Base-by-base conservation (phyloP, 805 yeast genomes). In the Myxozyma sirexii region DNA sequence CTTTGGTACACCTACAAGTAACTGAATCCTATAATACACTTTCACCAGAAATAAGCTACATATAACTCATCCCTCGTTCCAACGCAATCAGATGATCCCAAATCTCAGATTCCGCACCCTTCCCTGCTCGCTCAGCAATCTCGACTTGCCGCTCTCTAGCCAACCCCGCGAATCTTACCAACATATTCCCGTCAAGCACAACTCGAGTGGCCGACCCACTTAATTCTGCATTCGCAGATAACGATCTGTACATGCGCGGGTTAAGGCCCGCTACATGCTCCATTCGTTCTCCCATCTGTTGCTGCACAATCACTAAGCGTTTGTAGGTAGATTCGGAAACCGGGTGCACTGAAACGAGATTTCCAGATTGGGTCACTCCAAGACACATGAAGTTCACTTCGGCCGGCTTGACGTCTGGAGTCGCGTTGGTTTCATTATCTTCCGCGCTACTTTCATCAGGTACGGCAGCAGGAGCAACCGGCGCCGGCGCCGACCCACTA, bases 291-390 rank as follows among this genome's bases (percentile, higher is more conserved):
- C 81, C 80, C 52, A 94, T 75, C 68, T 91, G 97, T 72, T 91
- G 96, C 70, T 92, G 97, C 21, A 93, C 76, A 37, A 90, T 85
- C 69, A 88, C 89, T 70, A 94, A 78, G 59, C 96, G 79, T 72
- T 97, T 81, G 74, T 90, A 94, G 12, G 84, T 79, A 2, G 83
- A 75, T 70, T 94, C 98, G 42, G 81, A 76, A 12, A 91, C 76
- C 0, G 98, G 97, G 21, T 82, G 77, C 6, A 94, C 82, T 52
- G 83, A 81, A 68, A 83, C 85, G 38, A 94, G 72, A 0, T 92
- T 85, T 0, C 99, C 99, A 68, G 92, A 97, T 1, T 79, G 76
- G 15, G 87, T 84, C 0, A 86, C 84, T 2, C 93, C 97, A 52
- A 93, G 72, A 5, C 84, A 78, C 67, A 80, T 82, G 27, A 81